Percentiles rank a stretch among this genome's conserved stretches.
Conservation (phyloP, 2,329 filamentous ascomycete species). For the Neurospora sp. region DNA sequence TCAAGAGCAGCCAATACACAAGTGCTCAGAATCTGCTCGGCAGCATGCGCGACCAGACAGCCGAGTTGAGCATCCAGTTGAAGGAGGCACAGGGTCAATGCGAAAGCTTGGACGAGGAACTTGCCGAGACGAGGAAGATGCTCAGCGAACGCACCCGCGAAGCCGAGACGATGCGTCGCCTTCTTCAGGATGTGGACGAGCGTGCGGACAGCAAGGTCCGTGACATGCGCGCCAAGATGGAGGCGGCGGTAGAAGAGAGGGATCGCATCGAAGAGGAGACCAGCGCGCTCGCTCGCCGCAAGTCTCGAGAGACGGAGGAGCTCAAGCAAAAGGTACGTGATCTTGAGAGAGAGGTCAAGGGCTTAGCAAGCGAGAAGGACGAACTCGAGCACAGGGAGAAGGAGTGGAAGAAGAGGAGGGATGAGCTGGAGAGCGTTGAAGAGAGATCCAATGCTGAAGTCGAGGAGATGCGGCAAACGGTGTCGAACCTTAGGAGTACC, state of each 20-base stretch:
- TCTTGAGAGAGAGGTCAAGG: constrained; percentile 66
- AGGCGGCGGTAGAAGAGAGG: constrained; percentile 84
- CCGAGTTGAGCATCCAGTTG: constrained; percentile 82
- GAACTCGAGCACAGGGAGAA: constrained; percentile 65
- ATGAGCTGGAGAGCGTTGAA: constrained; percentile 65
- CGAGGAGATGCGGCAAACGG: constrained; percentile 64
- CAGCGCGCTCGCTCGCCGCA: constrained; percentile 63
- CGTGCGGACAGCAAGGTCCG: constrained; percentile 72
- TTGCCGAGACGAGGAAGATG: constrained; percentile 78
- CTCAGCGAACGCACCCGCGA: constrained; percentile 83
- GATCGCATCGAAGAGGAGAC: constrained; percentile 90
- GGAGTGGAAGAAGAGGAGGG: constrained; percentile 63
- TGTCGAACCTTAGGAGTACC: constrained; percentile 67
- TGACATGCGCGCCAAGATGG: constrained; percentile 83
- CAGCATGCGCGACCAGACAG: constrained; percentile 87
- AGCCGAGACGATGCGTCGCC: constrained; percentile 84
- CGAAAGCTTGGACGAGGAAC: constrained; percentile 84
- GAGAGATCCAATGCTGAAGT: constrained; percentile 63
- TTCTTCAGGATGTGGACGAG: constrained; percentile 78
- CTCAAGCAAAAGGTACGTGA: constrained; percentile 70
- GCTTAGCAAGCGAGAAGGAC: constrained; percentile 64
- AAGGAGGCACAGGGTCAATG: constrained; percentile 77
- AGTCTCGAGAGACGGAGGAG: constrained; percentile 78
- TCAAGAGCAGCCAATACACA: constrained; percentile 77
- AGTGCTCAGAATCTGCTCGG: constrained; percentile 78